phyloP scores from a whole-genome alignment of 306 rosid species.

The Trifolium repens region DNA sequence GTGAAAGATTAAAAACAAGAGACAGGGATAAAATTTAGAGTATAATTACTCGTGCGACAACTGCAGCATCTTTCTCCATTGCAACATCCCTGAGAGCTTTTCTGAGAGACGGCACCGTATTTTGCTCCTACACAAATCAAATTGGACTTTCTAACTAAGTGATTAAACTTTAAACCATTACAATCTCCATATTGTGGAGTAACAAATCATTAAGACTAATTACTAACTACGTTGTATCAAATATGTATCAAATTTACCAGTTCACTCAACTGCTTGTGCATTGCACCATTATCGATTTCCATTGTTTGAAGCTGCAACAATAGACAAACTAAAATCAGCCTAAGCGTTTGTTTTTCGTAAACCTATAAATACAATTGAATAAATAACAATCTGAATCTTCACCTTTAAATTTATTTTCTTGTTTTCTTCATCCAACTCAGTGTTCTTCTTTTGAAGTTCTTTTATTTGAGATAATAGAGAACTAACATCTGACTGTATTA shows the following conservation, averaged over 20 bases:
- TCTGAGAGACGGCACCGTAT: conserved; percentile 81
- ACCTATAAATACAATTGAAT: neutral
- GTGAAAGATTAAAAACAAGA: conserved; percentile 27
- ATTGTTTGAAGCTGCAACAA: conserved; percentile 70
- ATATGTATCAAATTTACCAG: conserved; percentile 55
- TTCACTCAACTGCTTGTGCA: conserved; percentile 69
- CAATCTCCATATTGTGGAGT: neutral
- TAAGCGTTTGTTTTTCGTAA: neutral
- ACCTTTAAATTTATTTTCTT: conserved; percentile 59
- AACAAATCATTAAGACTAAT: neutral
- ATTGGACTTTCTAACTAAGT: conserved; percentile 5
- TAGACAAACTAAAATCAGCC: conserved; percentile 37
- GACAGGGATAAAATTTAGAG: neutral
- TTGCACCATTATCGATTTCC: conserved; percentile 62
- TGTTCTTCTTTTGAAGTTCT: conserved; percentile 70
- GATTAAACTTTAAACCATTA: conserved; percentile 32
- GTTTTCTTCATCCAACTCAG: conserved; percentile 70
- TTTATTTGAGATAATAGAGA: conserved; percentile 74
- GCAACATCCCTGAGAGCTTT: conserved; percentile 94
- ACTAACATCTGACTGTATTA: conserved; percentile 68
- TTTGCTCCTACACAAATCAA: conserved; percentile 63
- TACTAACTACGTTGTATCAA: conserved; percentile 21
- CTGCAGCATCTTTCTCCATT: conserved; percentile 98
- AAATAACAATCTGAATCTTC: conserved; percentile 29
- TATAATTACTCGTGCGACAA: conserved; percentile 75